Conservation (phyloP, 768 basidiomycete species). For the Pulveroboletus sp. region DNA sequence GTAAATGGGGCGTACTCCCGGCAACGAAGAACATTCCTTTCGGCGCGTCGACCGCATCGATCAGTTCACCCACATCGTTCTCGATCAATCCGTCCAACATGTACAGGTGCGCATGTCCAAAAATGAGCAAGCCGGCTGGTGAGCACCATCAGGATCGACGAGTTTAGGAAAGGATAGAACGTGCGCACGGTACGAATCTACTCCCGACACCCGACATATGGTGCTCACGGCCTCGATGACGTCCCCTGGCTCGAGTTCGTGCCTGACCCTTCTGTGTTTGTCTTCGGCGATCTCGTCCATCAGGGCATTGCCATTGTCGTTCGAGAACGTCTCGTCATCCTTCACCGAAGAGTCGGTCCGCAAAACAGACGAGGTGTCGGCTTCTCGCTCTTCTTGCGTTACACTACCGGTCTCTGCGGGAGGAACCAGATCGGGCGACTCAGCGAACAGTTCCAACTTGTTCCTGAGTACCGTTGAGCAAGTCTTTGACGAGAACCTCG, state of each 20-base stretch:
- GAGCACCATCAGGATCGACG: neutral
- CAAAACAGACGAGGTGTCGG: slow-evolving; percentile 43
- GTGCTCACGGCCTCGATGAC: slow-evolving; percentile 84
- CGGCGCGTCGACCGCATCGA: slow-evolving; percentile 84
- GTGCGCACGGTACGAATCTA: slow-evolving; percentile 85
- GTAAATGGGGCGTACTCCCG: slow-evolving; percentile 76
- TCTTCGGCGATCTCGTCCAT: slow-evolving; percentile 82
- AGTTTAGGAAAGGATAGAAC: neutral
- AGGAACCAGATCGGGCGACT: slow-evolving; percentile 37
- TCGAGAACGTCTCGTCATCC: slow-evolving; percentile 13
- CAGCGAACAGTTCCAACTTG: slow-evolving; percentile 65
- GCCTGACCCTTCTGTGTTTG: slow-evolving; percentile 81
- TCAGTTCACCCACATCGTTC: slow-evolving; percentile 80
- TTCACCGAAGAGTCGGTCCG: slow-evolving; percentile 15
- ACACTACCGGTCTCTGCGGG: slow-evolving; percentile 26
- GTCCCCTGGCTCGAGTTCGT: slow-evolving; percentile 85
- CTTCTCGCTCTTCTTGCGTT: slow-evolving; percentile 39
- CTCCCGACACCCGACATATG: slow-evolving; percentile 82
- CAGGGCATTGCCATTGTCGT: slow-evolving; percentile 40
- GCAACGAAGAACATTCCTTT: slow-evolving; percentile 78
- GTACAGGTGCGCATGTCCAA: slow-evolving; percentile 82
- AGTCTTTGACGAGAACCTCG: neutral
- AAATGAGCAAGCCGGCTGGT: slow-evolving; percentile 77
- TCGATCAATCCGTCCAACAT: slow-evolving; percentile 89
- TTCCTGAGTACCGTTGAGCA: slow-evolving; percentile 44